Evolutionary conservation across 176 grass and related monocot species (phyloP).

Genomic region (Triticum monococcum): DNA sequence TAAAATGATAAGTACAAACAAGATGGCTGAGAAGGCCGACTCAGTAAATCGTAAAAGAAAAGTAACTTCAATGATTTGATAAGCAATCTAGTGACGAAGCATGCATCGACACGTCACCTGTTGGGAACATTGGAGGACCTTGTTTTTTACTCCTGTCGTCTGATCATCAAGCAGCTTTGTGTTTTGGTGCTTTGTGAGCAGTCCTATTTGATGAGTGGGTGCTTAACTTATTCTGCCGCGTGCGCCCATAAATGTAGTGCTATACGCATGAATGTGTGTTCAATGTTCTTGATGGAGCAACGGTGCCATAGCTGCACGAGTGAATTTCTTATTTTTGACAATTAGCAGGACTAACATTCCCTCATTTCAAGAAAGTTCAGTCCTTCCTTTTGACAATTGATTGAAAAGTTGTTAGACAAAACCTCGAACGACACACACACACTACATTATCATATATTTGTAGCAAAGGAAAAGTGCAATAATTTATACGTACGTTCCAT

Average conservation of each 20-base stretch:
- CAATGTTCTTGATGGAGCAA: too few species aligned
- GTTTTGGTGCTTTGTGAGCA: background rate
- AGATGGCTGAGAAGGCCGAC: too few species aligned
- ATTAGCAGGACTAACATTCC: background rate
- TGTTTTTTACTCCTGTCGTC: background rate
- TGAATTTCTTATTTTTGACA: background rate
- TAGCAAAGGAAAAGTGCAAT: too few species aligned
- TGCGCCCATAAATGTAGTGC: background rate
- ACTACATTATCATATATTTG: too few species aligned
- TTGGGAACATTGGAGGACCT: background rate
- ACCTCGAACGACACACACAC: too few species aligned
- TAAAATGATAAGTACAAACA: too few species aligned
- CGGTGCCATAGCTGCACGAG: background rate
- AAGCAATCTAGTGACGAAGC: conserved; percentile 6
- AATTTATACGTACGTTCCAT: too few species aligned
- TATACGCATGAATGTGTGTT: too few species aligned
- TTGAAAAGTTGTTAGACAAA: background rate
- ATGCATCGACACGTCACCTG: background rate
- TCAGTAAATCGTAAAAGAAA: too few species aligned
- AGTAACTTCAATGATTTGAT: too few species aligned
- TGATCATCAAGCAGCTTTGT: background rate
- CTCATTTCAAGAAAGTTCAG: conserved; percentile 25
- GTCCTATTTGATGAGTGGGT: conserved; percentile 4
- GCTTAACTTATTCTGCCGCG: background rate
- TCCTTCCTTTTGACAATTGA: background rate